Evolutionary conservation across 2,329 filamentous ascomycete species (phyloP), one percentile per base, ranked within the genome.

Genomic region (Alternaria alternata): DNA sequence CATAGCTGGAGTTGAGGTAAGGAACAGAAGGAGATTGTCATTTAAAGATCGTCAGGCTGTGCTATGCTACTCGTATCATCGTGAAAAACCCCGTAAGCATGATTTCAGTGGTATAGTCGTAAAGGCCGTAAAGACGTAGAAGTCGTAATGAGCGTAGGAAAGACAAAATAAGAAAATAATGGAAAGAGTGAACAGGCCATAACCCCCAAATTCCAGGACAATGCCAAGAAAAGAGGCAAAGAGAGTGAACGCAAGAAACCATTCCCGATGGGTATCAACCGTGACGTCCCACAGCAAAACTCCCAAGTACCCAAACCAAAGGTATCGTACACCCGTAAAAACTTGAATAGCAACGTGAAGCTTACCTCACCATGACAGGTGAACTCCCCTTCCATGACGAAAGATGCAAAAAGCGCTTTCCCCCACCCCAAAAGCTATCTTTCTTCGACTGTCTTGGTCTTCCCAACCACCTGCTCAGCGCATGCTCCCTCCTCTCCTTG

Each of bases 351-450:
- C 14, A 20, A 32, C 32, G 38, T 22, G 20, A 38, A 30, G 20
- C 32, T 53, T 41, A 57, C 26, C 48, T 34, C 7, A 56, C 54
- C 52, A 61, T 57, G 8, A 61, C 54, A 11, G 54, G 46, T 38
- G 42, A 38, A 14, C 42, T 49, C 14, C n/a, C 41, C 30, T 61
- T 61, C 58, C 58, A 61, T 7, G 28, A n/a, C 2, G 54, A 52
- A 36, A 57, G 52, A 57, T 61, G 54, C 32, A 61, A 26, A 24
- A 61, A 43, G 28, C 48, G 53, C 46, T 32, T 48, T 1, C 74
- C 66, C 64, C 75, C 74, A 30, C 75, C 71, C 64, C 72, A 76
- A 52, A 77, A 75, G 42, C 73, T 72, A 44, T 79, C 77, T 63
- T 77, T 78, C n/a, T 51, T 12, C 46, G 61, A 56, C 9, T 51